A percentile compares a stretch with the other conserved stretches of the same genome.
phyloP scores from a whole-genome alignment of 129 eudicot genomes.

The Chrysanthemum makinoi region DNA sequence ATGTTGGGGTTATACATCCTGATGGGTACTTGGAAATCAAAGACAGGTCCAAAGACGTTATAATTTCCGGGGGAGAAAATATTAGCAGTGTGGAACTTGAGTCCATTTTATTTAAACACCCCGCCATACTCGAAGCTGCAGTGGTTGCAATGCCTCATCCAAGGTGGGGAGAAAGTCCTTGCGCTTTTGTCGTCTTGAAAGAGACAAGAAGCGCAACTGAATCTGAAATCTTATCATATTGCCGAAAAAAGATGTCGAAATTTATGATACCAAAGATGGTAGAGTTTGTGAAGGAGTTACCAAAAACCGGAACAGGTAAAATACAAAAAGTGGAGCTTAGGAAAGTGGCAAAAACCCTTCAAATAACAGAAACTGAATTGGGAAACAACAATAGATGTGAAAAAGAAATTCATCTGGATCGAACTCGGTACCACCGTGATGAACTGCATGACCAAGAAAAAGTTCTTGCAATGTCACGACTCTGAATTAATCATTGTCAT shows the following conservation, averaged over 20 bases:
- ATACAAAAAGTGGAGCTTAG: background rate
- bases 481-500: background rate
- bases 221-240: background rate
- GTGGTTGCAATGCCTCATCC: constrained; percentile 1
- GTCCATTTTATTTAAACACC: background rate
- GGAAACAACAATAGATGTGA: no score
- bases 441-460: background rate
- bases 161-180: background rate
- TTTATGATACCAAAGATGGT: background rate
- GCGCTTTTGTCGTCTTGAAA: background rate
- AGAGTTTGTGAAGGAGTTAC: background rate
- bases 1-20: background rate
- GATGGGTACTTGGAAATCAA: no score
- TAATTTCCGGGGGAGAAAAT: background rate
- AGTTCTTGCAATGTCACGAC: constrained; percentile 2
- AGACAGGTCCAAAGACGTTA: no score
- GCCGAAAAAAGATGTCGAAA: background rate
- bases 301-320: background rate
- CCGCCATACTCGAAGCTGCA: background rate
- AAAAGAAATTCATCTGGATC: no score
- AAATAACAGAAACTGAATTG: no score
- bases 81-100: background rate
- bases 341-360: background rate
- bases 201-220: background rate
- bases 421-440: background rate